A percentile compares a stretch with the other conserved stretches of the same genome.
Evolutionary conservation across 1,139 yeast species (phyloP).

Genomic region (Kurtzmaniella quercitrusa): DNA sequence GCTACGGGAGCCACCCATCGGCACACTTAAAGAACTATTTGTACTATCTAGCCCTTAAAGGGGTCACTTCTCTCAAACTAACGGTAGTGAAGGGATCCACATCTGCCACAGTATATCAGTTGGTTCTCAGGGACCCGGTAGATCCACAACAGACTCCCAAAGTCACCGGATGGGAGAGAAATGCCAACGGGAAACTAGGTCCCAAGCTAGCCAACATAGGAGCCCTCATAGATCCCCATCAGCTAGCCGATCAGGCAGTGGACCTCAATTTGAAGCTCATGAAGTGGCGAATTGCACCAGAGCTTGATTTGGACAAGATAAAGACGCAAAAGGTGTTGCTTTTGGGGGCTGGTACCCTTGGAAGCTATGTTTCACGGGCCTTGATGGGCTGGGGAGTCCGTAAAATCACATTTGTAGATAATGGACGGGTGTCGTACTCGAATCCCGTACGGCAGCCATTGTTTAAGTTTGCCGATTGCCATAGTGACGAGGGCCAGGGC

Average conservation of each 20-base stretch:
- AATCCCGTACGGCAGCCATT: slow-evolving; percentile 95
- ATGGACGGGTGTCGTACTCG: slow-evolving; percentile 81
- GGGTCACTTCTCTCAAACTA: slow-evolving; percentile 35
- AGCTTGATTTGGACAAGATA: slow-evolving; percentile 62
- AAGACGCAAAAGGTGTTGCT: slow-evolving; percentile 60
- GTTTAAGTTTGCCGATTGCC: slow-evolving; percentile 71
- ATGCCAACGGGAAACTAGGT: slow-evolving; percentile 62
- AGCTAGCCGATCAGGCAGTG: slow-evolving; percentile 85
- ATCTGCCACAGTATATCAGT: not conserved
- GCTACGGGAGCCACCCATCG: slow-evolving; percentile 50
- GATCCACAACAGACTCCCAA: slow-evolving; percentile 21
- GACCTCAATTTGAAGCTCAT: slow-evolving; percentile 84
- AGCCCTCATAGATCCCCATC: slow-evolving; percentile 70
- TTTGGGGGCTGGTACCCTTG: slow-evolving; percentile 96
- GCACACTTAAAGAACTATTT: slow-evolving; percentile 65
- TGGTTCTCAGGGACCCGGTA: not conserved
- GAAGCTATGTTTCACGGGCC: slow-evolving; percentile 84
- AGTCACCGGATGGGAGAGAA: slow-evolving; percentile 88
- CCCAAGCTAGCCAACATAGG: slow-evolving; percentile 85
- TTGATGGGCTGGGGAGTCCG: slow-evolving; percentile 93
- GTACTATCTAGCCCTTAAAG: slow-evolving; percentile 44
- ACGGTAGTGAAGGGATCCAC: slow-evolving; percentile 12
- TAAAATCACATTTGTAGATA: slow-evolving; percentile 82
- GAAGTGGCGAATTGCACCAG: slow-evolving; percentile 96
- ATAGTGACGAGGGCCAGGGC: slow-evolving; percentile 56